Conservation (phyloP, 352 stramenopile species). For the Phytophthora citrophthora region DNA sequence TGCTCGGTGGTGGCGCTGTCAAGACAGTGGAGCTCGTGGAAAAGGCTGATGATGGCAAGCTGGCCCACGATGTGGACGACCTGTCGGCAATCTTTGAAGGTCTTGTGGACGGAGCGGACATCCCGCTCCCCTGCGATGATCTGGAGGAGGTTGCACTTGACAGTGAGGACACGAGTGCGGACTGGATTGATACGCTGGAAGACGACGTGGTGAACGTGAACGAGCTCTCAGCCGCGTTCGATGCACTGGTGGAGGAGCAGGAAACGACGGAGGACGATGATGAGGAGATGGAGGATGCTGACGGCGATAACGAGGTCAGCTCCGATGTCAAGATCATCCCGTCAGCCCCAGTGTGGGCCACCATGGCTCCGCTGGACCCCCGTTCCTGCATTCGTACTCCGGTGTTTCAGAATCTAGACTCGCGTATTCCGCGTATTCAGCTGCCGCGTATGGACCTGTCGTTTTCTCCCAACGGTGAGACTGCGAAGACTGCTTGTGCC, state of each 20-base stretch:
- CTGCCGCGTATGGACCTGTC: slow-evolving; percentile 80
- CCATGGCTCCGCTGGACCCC: slow-evolving; percentile 70
- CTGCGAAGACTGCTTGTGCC: slow-evolving; percentile 22
- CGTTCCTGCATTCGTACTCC: slow-evolving; percentile 77
- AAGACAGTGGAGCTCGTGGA: slow-evolving; percentile 50
- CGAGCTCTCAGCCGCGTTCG: slow-evolving; percentile 74
- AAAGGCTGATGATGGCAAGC: slow-evolving; percentile 76
- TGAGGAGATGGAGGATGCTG: slow-evolving; percentile 46
- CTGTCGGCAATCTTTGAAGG: slow-evolving; percentile 78
- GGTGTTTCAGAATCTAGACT: slow-evolving; percentile 82
- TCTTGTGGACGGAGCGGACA: slow-evolving; percentile 66
- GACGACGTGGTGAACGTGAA: slow-evolving; percentile 75
- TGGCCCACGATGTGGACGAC: slow-evolving; percentile 80
- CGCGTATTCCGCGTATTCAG: slow-evolving; percentile 69
- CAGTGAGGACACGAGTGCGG: slow-evolving; percentile 31
- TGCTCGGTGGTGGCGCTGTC: slow-evolving; percentile 29
- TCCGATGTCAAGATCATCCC: slow-evolving; percentile 51
- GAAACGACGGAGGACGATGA: slow-evolving; percentile 43
- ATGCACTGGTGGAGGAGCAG: slow-evolving; percentile 63
- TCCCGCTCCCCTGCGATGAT: slow-evolving; percentile 65
- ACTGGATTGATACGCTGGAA: slow-evolving; percentile 73
- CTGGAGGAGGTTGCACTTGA: slow-evolving; percentile 17
- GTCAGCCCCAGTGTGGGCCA: slow-evolving; percentile 57
- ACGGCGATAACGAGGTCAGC: slow-evolving; percentile 36
- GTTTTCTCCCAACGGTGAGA: slow-evolving; percentile 33